Evolutionary conservation across 2,329 filamentous ascomycete genomes (phyloP), one percentile per base, ranked within the genome.

Genomic region (Colletotrichum karsti): DNA sequence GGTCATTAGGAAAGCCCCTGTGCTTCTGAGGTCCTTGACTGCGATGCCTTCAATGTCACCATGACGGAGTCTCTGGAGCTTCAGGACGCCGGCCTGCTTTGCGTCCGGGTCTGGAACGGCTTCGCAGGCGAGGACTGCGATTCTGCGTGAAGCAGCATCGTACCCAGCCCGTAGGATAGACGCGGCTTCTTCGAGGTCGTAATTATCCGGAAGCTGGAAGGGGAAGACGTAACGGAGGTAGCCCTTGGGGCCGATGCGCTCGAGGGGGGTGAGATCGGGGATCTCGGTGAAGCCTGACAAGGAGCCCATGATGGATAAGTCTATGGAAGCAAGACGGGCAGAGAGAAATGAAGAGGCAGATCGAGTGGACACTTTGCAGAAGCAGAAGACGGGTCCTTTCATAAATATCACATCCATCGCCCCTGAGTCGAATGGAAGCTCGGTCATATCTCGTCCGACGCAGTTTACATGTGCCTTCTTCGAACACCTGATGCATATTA

Each of bases 241-340:
- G 15, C 75, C 76, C 53, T 78, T 78, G 4, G 78, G 77, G 0
- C 77, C 77, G 33, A 75, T 76, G 37, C 76, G 77, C 70, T 80
- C 77, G 9, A 65, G 39, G 13, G 65, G 63, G 76, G 64, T 42
- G 71, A 71, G n/a, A 73, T 77, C 35, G 71, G 72, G 64, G 62
- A 65, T 55, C n/a, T 68, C 65, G 15, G 60, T 46, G n/a, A 51
- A 46, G 18, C 57, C 41, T 62, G 63, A 41, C 5, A 50, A 33
- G 6, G 50, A 66, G 2, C 57, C 63, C 63, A 66, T 66, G 3
- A 3, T 20, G 42, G 20, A 41, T 15, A 24, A n/a, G 12, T 6
- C 13, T 9, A 3, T 24, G 13, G n/a, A 12, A 35, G n/a, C 18
- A 24, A 15, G n/a, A 8, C 24, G 5, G 0, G 22, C 13, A 35